Evolutionary conservation across 169 alveolate genomes (phyloP).

Genomic region (Plasmodium adleri): DNA sequence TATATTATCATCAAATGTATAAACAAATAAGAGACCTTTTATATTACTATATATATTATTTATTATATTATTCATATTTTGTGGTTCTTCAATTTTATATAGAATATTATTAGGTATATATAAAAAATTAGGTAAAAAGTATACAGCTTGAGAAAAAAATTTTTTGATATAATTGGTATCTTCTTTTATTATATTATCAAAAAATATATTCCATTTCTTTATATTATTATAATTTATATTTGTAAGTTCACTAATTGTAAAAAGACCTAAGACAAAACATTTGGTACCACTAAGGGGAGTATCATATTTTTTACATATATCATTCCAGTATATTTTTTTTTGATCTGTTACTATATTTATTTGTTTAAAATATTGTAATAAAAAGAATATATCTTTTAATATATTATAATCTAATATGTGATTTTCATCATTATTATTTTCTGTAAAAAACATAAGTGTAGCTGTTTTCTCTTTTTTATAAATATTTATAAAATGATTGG

Average conservation of each 20-base stretch:
- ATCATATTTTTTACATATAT: constrained; percentile 49
- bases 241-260: constrained; percentile 21
- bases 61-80: constrained; percentile 4
- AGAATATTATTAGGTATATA: constrained; percentile 42
- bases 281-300: constrained; percentile 30
- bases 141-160: constrained; percentile 32
- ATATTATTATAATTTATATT: constrained; percentile 18
- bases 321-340: constrained; percentile 27
- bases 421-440: constrained; percentile 12
- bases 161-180: not conserved
- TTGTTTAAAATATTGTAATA: constrained; percentile 38
- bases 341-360: constrained; percentile 9
- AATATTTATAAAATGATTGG: constrained; percentile 35
- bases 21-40: constrained; percentile 55
- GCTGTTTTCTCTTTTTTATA: constrained; percentile 60
- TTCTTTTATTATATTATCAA: constrained; percentile 6
- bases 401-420: constrained; percentile 29
- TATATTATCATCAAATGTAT: constrained; percentile 27
- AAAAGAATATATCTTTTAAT: constrained; percentile 51
- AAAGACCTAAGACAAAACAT: constrained; percentile 71
- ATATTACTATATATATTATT: constrained; percentile 9
- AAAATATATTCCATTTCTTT: constrained; percentile 13
- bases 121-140: constrained; percentile 52
- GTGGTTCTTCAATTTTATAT: not conserved
- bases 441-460: constrained; percentile 34